Percentiles rank a stretch among this genome's conserved stretches.
Conservation (phyloP, 768 basidiomycete species). For the Tricholomella constricta region DNA sequence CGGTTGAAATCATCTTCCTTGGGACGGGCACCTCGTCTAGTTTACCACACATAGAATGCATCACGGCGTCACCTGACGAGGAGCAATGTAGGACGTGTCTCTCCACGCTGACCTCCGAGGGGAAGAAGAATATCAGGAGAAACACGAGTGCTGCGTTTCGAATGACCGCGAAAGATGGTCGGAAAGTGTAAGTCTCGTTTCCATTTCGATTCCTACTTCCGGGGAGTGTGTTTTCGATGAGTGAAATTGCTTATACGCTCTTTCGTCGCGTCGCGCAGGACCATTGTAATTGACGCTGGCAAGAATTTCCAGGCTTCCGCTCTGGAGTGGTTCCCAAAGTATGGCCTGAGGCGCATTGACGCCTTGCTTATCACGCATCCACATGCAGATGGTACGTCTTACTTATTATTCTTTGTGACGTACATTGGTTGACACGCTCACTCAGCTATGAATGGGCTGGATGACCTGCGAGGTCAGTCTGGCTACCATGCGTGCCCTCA, state of each 20-base stretch:
- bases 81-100: slow-evolving; percentile 63
- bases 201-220: not conserved
- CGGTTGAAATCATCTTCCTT: slow-evolving; percentile 73
- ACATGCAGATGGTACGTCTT: slow-evolving; percentile 68
- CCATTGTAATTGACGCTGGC: slow-evolving; percentile 81
- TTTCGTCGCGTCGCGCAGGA: slow-evolving; percentile 42
- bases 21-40: slow-evolving; percentile 83
- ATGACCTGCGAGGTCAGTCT: slow-evolving; percentile 76
- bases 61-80: slow-evolving; percentile 63
- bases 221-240: not conserved
- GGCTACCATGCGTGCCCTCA: not conserved
- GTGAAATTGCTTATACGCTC: not conserved
- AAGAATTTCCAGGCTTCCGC: slow-evolving; percentile 73
- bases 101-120: slow-evolving; percentile 65
- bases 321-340: slow-evolving; percentile 60
- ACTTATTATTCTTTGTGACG: not conserved
- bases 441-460: slow-evolving; percentile 83
- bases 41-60: slow-evolving; percentile 69
- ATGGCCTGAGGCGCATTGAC: slow-evolving; percentile 60
- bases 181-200: slow-evolving; percentile 47
- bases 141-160: slow-evolving; percentile 79
- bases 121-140: slow-evolving; percentile 81
- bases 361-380: slow-evolving; percentile 81
- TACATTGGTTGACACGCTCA: not conserved
- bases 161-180: slow-evolving; percentile 41